Evolutionary conservation across 495 filamentous ascomycete genomes (phyloP).

Genomic region (Cryomyces minteri): DNA sequence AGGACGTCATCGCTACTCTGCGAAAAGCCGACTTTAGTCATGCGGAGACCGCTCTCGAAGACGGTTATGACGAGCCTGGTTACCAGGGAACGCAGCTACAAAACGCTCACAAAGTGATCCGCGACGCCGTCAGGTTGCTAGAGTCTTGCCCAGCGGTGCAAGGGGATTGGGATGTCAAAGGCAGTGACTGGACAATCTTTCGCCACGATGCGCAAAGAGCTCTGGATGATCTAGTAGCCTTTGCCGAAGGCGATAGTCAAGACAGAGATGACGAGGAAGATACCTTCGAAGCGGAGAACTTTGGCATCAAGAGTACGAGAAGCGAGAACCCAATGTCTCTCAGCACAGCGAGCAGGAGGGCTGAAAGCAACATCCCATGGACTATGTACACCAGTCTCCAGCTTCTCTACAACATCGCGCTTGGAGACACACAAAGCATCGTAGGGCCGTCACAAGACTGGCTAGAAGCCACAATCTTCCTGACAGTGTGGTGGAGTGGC

Average conservation of each 20-base stretch:
- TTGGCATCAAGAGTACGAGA: conserved; percentile 26
- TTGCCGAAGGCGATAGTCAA: conserved; percentile 51
- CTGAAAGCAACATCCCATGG: conserved; percentile 72
- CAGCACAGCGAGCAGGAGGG: conserved; percentile 48
- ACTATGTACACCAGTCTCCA: conserved; percentile 64
- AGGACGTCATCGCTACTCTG: conserved; percentile 41
- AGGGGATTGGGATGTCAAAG: conserved; percentile 58
- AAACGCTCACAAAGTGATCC: conserved; percentile 50
- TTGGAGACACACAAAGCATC: conserved; percentile 52
- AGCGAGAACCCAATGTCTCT: conserved; percentile 24
- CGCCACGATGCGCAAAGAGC: conserved; percentile 48
- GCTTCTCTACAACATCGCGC: conserved; percentile 53
- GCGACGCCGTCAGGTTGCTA: conserved; percentile 43
- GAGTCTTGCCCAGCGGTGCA: conserved; percentile 48
- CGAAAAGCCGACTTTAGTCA: conserved; percentile 55
- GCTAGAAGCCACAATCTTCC: conserved; percentile 64
- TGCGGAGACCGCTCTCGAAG: conserved; percentile 38
- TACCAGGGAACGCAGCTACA: conserved; percentile 54
- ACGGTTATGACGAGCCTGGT: conserved; percentile 37
- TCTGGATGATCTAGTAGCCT: conserved; percentile 45
- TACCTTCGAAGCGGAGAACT: conserved; percentile 30
- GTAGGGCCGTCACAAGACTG: conserved; percentile 57
- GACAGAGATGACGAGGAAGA: conserved; percentile 17
- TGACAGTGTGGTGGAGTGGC: conserved; percentile 80
- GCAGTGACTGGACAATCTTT: conserved; percentile 60